These are phyloP conservation scores for Phylloporus sp. DNA, from an alignment of 768 basidiomycete species.

Conservation along the genomic window DNA sequence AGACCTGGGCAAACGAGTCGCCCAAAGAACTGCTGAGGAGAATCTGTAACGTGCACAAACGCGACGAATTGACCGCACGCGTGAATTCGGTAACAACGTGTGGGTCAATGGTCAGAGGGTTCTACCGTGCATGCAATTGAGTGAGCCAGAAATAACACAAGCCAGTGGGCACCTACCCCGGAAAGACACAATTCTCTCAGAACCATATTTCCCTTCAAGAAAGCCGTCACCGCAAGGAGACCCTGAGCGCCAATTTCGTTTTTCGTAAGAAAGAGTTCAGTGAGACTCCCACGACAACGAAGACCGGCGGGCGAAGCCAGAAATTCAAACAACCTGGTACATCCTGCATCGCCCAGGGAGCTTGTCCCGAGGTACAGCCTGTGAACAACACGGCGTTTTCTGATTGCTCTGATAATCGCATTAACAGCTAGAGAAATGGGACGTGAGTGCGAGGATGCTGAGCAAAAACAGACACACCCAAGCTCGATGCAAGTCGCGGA, in stretches of 20 bases:
- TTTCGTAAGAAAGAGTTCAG: constrained; percentile 54
- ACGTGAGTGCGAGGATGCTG: background rate
- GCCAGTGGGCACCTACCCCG: constrained; percentile 40
- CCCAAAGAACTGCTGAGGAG: constrained; percentile 47
- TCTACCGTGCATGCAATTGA: constrained; percentile 30
- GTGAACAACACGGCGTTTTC: constrained; percentile 43
- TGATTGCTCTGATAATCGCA: constrained; percentile 45
- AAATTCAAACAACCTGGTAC: constrained; percentile 50
- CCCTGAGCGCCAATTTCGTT: constrained; percentile 55
- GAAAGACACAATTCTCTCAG: constrained; percentile 53
- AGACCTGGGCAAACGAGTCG: constrained; percentile 45
- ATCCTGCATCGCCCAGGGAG: constrained; percentile 55
- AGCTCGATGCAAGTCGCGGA: constrained; percentile 27
- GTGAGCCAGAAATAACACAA: constrained; percentile 3
- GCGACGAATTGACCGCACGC: constrained; percentile 52
- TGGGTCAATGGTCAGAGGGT: constrained; percentile 38
- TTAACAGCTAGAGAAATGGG: constrained; percentile 42
- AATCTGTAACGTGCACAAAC: constrained; percentile 47
- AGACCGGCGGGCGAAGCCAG: constrained; percentile 47
- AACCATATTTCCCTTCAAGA: constrained; percentile 43
- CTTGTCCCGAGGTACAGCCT: constrained; percentile 57
- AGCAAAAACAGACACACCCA: constrained; percentile 16
- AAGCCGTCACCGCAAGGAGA: constrained; percentile 49
- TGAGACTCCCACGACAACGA: constrained; percentile 38
- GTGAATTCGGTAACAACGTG: constrained; percentile 39